Base-by-base conservation (phyloP, 2,329 filamentous ascomycete genomes). In the Trichoderma pleuroti region DNA sequence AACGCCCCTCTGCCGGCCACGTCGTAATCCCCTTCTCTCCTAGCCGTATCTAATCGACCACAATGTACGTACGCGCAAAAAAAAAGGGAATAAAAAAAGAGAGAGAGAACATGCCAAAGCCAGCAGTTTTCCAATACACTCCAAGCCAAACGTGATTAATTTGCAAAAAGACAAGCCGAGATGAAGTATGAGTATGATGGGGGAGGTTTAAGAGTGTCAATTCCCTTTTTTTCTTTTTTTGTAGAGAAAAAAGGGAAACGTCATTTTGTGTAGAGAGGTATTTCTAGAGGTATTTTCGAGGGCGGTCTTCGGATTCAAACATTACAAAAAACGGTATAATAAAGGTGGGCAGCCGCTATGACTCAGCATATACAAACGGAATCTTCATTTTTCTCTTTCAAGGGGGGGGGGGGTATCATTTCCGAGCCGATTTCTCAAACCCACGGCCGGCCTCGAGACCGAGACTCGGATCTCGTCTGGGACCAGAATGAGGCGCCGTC, bases 401-500 rank as follows among this genome's bases (percentile, higher is more conserved):
- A 14, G 54, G 54, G 56, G 65, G 65, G 60, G 26, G 54, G 54
- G 56, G 65, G 65, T 60, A 68, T 68, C 65, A 60, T 60, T 21
- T 52, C 46, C 8, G 24, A 52, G 14, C 5, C 16, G 63, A 14
- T 26, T 54, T 32, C 30, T 34, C 6, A 72, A 39, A 66, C 67
- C 67, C 67, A 72, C 14, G 70, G 52, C 36, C 54, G 49, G 16
- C 66, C 61, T 16, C 70, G 60, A 39, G 36, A 61, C 32, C 70
- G 70, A 24, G 52, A 42, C 21, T 54, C 30, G 12, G 67, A 66
- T 63, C 71, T 66, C 0, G 60, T 72, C 54, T 72, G 71, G 7
- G 71, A 70, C 71, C 67, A 72, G 42, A 72, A 67, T 10, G 52
- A 72, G 4, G 65, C 21, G 42, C 71, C 71, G 14, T 68, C 68